Evolutionary conservation across 1,284 basidiomycete species (phyloP).

Genomic region (Marasmius tenuissimus): DNA sequence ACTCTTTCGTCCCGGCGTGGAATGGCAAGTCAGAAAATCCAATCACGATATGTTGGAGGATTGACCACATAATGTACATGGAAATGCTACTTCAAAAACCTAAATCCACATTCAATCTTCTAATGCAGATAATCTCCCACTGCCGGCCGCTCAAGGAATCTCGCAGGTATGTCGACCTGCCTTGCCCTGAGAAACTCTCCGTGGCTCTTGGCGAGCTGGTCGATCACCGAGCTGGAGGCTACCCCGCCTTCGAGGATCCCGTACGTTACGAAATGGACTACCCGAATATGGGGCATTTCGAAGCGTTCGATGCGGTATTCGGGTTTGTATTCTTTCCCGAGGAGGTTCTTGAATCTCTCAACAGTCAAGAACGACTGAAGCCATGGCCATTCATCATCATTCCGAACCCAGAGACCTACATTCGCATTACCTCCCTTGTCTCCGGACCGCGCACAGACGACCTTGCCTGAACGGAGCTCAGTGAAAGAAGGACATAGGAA

Average conservation of each 20-base stretch:
- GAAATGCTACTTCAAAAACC: no score
- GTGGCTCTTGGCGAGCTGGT: conserved; percentile 21
- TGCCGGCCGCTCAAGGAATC: conserved; percentile 3
- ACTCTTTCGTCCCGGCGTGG: no score
- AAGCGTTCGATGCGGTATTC: conserved; percentile 17
- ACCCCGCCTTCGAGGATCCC: conserved; percentile 22
- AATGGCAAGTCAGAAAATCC: no score
- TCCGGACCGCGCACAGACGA: conserved; percentile 21
- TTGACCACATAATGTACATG: no score
- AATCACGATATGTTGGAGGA: no score
- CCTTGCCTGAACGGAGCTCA: conserved; percentile 5
- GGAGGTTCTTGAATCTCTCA: conserved; percentile 16
- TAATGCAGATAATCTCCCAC: conserved; percentile 1
- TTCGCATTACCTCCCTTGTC: conserved; percentile 23
- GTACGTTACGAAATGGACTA: conserved; percentile 22
- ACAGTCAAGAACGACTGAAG: conserved; percentile 16
- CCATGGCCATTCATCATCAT: conserved; percentile 19
- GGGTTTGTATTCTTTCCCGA: conserved; percentile 18
- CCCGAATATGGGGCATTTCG: conserved; percentile 20
- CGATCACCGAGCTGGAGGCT: conserved; percentile 19
- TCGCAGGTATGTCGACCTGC: conserved; percentile 14
- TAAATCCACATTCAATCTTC: no score
- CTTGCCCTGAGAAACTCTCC: conserved; percentile 21
- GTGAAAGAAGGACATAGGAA: neutral
- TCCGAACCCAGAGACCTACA: conserved; percentile 19